Evolutionary conservation across 371 early-diverging fungal species (phyloP), one percentile per base, ranked within the genome.

Genomic region (Circinella minor): DNA sequence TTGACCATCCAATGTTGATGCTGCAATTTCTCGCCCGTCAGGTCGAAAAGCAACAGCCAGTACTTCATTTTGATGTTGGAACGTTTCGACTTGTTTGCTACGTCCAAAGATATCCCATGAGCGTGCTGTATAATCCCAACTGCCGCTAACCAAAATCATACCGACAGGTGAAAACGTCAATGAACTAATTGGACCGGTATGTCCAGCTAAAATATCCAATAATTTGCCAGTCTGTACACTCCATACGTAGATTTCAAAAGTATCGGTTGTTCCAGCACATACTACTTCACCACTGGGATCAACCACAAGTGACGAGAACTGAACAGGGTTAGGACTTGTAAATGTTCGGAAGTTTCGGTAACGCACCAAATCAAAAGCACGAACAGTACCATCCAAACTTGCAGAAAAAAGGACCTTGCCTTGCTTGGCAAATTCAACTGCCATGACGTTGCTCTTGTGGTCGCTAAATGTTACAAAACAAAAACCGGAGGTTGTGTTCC

Each of bases 301-400:
- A 7, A 98, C 97, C 0, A 98, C 96, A 59, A 99, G 73, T 5
- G 89, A 91, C 10, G 92, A 89, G 70, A 99, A 98, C 80, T 99
- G 99, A 13, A 94, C 95, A 0, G 98, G 98, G n/a, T 92, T 90
- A 0, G 99, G 99, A 48, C 97, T 90, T 1, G 96, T 96, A 71
- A 98, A 97, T 3, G 98, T 98, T 72, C 96, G 86, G 83, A 99
- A 99, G 78, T 98, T 98, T 69, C 99, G 90, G 81, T 98, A 99
- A 65, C 99, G 91, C 18, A 97, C 88, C 72, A 98, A 77, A 82
- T 99, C 99, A 70, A 91, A 99, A 4, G 98, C 99, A 36, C 99
- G 91, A 4, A 99, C 96, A 0, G 99, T 99, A 51, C 99, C 99
- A 80, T 99, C 99, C 66, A 95, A 78, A 63, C 96, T 95, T 2